A percentile compares a stretch with the other conserved stretches of the same genome.
phyloP scores from a whole-genome alignment of 2,329 filamentous ascomycete genomes.

The Blumeriella jaapii region DNA sequence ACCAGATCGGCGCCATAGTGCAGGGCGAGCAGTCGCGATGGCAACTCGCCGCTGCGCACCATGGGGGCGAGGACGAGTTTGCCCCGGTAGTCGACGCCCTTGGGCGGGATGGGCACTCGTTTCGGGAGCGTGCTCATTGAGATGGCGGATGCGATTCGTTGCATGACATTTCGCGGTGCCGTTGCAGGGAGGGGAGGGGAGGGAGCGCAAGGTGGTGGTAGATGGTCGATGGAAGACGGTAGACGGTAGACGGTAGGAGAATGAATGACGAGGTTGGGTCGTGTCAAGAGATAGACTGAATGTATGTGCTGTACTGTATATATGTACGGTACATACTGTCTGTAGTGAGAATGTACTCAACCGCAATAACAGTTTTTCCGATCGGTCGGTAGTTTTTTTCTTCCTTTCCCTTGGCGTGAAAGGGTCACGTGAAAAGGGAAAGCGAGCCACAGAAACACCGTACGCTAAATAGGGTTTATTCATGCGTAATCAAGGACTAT shows the following conservation, averaged over 20 bases:
- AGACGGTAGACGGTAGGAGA: background rate
- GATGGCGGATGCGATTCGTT: slow-evolving; percentile 33
- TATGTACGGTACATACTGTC: too few species aligned
- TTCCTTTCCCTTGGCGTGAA: too few species aligned
- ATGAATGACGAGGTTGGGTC: too few species aligned
- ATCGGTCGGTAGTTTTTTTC: too few species aligned
- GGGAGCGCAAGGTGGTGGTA: background rate
- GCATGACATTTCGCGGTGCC: slow-evolving; percentile 23
- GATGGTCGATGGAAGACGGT: background rate
- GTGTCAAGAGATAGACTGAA: too few species aligned
- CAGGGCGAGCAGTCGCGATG: slow-evolving; percentile 75
- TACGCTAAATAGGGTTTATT: too few species aligned
- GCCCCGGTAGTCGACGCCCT: slow-evolving; percentile 86
- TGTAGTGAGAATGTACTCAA: too few species aligned
- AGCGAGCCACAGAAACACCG: too few species aligned
- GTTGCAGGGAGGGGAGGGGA: background rate
- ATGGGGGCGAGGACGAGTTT: slow-evolving; percentile 94
- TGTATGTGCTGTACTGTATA: too few species aligned
- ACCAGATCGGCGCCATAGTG: slow-evolving; percentile 95
- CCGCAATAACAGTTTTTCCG: too few species aligned
- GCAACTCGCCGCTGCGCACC: slow-evolving; percentile 94
- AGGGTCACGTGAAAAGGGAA: too few species aligned
- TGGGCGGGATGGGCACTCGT: slow-evolving; percentile 71
- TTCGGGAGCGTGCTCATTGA: slow-evolving; percentile 51
- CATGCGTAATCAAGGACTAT: too few species aligned